Evolutionary conservation across 495 filamentous ascomycete genomes (phyloP).

Genomic region (Penicillium maclennaniae): DNA sequence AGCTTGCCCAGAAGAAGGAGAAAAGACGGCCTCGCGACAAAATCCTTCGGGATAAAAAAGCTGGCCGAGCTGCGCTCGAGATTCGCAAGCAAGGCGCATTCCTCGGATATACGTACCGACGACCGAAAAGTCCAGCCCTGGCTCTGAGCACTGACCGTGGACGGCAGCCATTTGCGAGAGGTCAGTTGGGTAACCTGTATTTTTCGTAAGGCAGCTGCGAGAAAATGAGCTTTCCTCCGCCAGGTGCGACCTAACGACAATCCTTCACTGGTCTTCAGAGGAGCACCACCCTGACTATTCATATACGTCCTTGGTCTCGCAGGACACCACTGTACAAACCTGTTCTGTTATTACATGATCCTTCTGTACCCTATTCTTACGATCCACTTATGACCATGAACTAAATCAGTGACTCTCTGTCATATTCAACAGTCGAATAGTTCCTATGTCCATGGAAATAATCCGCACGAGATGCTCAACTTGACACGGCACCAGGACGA

Average conservation of each 20-base stretch:
- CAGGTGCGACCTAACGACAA: neutral
- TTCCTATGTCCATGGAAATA: slow-evolving; percentile 2
- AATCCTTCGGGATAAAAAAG: slow-evolving; percentile 66
- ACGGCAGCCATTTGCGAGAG: slow-evolving; percentile 23
- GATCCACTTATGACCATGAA: neutral
- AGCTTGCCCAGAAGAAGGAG: slow-evolving; percentile 35
- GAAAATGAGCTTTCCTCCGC: neutral
- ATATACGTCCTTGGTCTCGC: neutral
- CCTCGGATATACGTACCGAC: slow-evolving; percentile 82
- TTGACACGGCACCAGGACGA: neutral
- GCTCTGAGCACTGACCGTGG: slow-evolving; percentile 34
- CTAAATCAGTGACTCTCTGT: neutral
- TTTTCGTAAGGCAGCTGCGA: slow-evolving; percentile 4
- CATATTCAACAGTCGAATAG: neutral
- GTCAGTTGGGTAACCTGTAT: slow-evolving; percentile 29
- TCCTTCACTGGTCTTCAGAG: neutral
- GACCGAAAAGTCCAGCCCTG: slow-evolving; percentile 43
- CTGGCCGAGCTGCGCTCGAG: slow-evolving; percentile 63
- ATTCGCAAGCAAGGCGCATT: slow-evolving; percentile 78
- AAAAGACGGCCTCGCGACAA: slow-evolving; percentile 74
- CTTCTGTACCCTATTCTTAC: neutral
- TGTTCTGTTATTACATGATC: neutral
- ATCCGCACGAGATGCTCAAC: neutral
- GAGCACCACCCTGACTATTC: neutral
- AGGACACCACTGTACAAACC: neutral